These are phyloP conservation scores for Populus hybrid DNA, from an alignment of 441 rosid species.

Conservation along the genomic window DNA sequence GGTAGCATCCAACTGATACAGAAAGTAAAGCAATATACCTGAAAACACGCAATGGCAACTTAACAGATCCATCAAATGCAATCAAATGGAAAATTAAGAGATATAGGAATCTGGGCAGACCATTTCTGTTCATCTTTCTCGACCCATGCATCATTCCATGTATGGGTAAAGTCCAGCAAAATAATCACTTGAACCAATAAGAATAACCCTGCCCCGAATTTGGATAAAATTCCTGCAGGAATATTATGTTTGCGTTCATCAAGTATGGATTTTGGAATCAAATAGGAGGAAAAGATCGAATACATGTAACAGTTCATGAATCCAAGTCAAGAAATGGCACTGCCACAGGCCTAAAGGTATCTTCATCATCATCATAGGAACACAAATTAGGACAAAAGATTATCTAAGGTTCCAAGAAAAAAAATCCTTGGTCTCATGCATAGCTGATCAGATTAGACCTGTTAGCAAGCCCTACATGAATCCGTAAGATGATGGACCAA, in stretches of 20 bases:
- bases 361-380: not conserved
- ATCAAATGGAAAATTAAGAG: conserved; percentile 5
- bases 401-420: not conserved
- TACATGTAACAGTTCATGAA: not conserved
- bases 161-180: conserved; percentile 75
- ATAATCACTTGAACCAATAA: conserved; percentile 89
- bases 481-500: not conserved
- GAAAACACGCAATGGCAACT: conserved; percentile 15
- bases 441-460: not conserved
- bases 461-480: not conserved
- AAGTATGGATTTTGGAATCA: conserved; percentile 9
- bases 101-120: conserved; percentile 35
- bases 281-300: conserved; percentile 6
- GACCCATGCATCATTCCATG: conserved; percentile 98
- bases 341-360: not conserved
- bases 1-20: conserved; percentile 77
- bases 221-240: conserved; percentile 68
- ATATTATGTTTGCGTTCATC: conserved; percentile 6
- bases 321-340: conserved; percentile 4
- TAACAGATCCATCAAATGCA: conserved; percentile 24
- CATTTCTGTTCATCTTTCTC: conserved; percentile 95
- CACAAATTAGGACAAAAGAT: not conserved
- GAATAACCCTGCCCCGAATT: conserved; percentile 91
- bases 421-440: not conserved
- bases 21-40: conserved; percentile 90